Evolutionary conservation across 331 rosid species (phyloP), one percentile per base, ranked within the genome.

Genomic region (Quercus lobata): DNA sequence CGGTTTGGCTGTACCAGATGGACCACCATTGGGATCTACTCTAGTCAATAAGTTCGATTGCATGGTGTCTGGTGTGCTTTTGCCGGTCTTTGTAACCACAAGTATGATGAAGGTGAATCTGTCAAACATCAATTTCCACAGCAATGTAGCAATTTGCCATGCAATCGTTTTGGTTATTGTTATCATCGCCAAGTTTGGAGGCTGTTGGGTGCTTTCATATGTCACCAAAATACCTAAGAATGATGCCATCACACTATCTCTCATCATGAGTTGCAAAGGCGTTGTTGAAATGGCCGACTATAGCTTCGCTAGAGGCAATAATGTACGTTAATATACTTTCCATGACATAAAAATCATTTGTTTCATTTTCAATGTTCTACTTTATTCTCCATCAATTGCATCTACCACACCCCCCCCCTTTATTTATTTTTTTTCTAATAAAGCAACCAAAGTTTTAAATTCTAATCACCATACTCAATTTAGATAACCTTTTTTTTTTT

Each of bases 21-120:
- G 87, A 21, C 91, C 86, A 2, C 91, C 91, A 1, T 16, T 88
- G 6, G 91, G 91, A 57, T 75, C 89, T 0, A 78, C 89, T 4
- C 65, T 88, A 2, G 55, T 76, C 7, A 75, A 61, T 6, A 85
- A 85, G 78, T 62, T 88, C 11, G 91, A 88, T 7, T 76, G 81
- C 61, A 72, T 85, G 54, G 87, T 78, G 12, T 83, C 76, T 7
- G 82, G 82, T 25, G 34, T 85, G 58, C 66, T 88, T 1, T 27
- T 83, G 81, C 91, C 89, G 2, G 1, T 83, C 6, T 85, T 83
- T 17, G 89, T 84, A 55, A 78, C 86, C 14, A 80, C 81, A 0
- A 78, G 79, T 79, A 78, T 82, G 4, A 81, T 85, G 84, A 80
- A 80, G 81, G 86, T 81, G 5, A 81, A 85, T 71, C 73, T 85